phyloP scores from a whole-genome alignment of 495 filamentous ascomycete genomes.

The Aspergillus affinis region DNA sequence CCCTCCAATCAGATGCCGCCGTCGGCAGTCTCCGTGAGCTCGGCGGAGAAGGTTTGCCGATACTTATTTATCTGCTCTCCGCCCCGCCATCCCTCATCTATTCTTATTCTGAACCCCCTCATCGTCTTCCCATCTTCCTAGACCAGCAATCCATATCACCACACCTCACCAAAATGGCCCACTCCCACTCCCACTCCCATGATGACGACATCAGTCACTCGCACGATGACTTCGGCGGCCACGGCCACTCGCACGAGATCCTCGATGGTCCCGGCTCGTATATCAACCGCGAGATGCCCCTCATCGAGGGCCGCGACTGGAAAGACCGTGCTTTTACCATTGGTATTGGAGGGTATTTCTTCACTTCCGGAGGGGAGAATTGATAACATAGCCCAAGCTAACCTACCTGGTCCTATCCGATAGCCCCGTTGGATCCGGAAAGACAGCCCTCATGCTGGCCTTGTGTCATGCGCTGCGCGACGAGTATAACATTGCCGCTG shows the following conservation, averaged over 20 bases:
- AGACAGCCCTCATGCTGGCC: conserved; percentile 92
- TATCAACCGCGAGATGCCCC: conserved; percentile 87
- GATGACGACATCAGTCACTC: conserved; percentile 52
- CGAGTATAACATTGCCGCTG: conserved; percentile 82
- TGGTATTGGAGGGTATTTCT: conserved; percentile 88
- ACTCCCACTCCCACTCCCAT: conserved; percentile 66
- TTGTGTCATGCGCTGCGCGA: conserved; percentile 78
- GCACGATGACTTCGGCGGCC: conserved; percentile 70
- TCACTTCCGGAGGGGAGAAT: neutral
- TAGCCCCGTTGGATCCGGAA: conserved; percentile 95
- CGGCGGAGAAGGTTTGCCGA: conserved; percentile 1
- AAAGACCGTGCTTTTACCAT: conserved; percentile 89
- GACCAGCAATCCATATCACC: conserved; percentile 1
- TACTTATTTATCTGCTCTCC: neutral
- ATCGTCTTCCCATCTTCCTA: neutral
- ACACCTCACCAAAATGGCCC: conserved; percentile 29
- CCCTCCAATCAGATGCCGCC: neutral
- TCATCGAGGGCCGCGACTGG: conserved; percentile 86
- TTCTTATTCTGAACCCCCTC: too few species aligned
- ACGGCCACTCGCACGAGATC: conserved; percentile 95
- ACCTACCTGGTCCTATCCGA: conserved; percentile 3
- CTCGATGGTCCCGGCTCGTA: conserved; percentile 92
- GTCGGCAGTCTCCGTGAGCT: conserved; percentile 8
- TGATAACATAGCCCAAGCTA: neutral
- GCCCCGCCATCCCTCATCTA: neutral